phyloP scores from a whole-genome alignment of 2,329 filamentous ascomycete genomes.

The Aspergillus fumigatiaffinis region DNA sequence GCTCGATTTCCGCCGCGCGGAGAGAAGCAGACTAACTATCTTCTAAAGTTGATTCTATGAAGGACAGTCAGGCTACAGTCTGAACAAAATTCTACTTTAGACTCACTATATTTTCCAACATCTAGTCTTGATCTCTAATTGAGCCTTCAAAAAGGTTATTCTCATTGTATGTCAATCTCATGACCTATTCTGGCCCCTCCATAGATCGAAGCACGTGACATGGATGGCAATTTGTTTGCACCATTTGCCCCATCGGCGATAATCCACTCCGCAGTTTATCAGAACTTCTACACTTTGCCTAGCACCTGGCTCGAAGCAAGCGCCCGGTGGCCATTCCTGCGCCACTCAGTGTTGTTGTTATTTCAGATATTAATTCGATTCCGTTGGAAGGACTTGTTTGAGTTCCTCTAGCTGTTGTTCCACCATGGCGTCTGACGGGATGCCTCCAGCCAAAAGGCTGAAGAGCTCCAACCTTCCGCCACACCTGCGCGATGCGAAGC shows the following conservation, averaged over 20 bases:
- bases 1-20: conserved; percentile 11
- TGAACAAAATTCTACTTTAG: neutral
- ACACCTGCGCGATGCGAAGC: conserved; percentile 52
- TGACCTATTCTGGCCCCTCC: neutral
- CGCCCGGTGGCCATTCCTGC: conserved; percentile 2
- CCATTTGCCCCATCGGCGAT: conserved; percentile 22
- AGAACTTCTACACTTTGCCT: conserved; percentile 1
- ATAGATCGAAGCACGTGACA: conserved; percentile 18
- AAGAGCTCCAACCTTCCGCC: conserved; percentile 35
- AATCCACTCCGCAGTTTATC: neutral
- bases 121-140: neutral
- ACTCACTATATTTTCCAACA: neutral
- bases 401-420: neutral
- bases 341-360: neutral
- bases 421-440: conserved; percentile 33
- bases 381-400: neutral
- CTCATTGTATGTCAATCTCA: neutral
- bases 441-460: conserved; percentile 37
- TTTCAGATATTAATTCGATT: neutral
- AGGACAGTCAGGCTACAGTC: neutral
- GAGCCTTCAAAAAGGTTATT: neutral
- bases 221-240: conserved; percentile 22
- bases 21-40: neutral
- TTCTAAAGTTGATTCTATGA: neutral
- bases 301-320: neutral